Evolutionary conservation across 768 basidiomycete species (phyloP), one percentile per base, ranked within the genome.

Genomic region (Panaeolus papilionaceus): DNA sequence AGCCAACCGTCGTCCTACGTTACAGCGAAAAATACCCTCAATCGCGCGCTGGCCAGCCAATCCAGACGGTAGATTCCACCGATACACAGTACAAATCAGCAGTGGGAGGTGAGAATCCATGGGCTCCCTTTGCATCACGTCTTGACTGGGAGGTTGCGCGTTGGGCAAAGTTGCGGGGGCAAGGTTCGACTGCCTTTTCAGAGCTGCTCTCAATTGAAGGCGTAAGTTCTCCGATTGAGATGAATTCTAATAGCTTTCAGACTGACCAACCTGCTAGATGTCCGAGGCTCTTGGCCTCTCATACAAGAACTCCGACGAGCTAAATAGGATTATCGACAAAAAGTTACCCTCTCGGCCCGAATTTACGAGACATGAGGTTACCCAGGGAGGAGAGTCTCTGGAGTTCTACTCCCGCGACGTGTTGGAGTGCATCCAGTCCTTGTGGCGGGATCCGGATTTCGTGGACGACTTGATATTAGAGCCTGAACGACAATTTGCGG

Each of bases 81-180:
- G 63, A 70, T 18, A 23, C 5, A 0, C 10, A 38, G 1, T 67
- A 70, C 51, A 5, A 12, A 0, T 5, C 66, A 3, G 38, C 67
- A 1, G 9, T 67, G 7, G 67, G 47, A 1, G 61, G 63, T 18
- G 23, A 42, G 0, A 77, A 75, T 63, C 47, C 20, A 0, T 76
- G 67, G 54, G 75, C 79, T 14, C 82, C 79, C 0, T 84, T 84
- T 69, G 9, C 14, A 0, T 79, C 78, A 0, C 45, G 76, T 39
- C 42, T 81, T 2, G 80, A 83, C 40, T 84, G 80, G 81, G 79
- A 80, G 64, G 44, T 83, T 47, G 81, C 79, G 0, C 61, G 67
- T 14, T 83, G 83, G 82, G 81, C 80, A 1, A 83, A 82, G 66
- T 63, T 78, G 1, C 65, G 75, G 0, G 80, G 80, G 0, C 72